phyloP scores from a whole-genome alignment of 306 rosid genomes.

The Vigna mungo region DNA sequence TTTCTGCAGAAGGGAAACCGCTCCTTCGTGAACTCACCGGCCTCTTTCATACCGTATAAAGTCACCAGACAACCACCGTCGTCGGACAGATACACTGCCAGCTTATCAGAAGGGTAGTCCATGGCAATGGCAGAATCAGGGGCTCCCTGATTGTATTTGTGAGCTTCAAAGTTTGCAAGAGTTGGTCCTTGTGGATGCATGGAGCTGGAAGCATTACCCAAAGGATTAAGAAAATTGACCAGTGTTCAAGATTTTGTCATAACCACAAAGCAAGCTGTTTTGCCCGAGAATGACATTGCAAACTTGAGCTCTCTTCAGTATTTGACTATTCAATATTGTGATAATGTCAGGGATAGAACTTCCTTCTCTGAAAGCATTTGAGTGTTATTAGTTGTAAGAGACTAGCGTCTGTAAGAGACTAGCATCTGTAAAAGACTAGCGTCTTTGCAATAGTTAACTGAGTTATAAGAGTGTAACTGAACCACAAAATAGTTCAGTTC shows the following conservation, averaged over 20 bases:
- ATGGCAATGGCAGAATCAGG: not conserved
- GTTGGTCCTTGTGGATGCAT: not conserved
- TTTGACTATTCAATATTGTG: not conserved
- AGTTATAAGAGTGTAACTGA: too few species aligned
- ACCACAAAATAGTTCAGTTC: too few species aligned
- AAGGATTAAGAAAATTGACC: conserved; percentile 1
- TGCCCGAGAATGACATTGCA: not conserved
- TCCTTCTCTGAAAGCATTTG: not conserved
- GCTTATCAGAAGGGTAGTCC: conserved; percentile 47
- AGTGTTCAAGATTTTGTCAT: not conserved
- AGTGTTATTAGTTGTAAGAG: not conserved
- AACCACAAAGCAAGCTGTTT: not conserved
- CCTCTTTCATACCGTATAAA: conserved; percentile 40
- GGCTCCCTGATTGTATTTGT: not conserved
- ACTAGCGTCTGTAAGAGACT: too few species aligned
- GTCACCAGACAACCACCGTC: conserved; percentile 50
- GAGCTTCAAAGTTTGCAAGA: not conserved
- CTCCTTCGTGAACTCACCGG: conserved; percentile 43
- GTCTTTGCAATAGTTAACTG: too few species aligned
- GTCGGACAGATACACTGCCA: conserved; percentile 58
- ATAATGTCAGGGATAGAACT: not conserved
- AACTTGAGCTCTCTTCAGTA: not conserved
- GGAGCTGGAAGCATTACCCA: not conserved
- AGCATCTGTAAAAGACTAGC: too few species aligned
- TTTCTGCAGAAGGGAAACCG: conserved; percentile 61